Conservation (phyloP, 176 grass and related monocot species). For the Lolium perenne region DNA sequence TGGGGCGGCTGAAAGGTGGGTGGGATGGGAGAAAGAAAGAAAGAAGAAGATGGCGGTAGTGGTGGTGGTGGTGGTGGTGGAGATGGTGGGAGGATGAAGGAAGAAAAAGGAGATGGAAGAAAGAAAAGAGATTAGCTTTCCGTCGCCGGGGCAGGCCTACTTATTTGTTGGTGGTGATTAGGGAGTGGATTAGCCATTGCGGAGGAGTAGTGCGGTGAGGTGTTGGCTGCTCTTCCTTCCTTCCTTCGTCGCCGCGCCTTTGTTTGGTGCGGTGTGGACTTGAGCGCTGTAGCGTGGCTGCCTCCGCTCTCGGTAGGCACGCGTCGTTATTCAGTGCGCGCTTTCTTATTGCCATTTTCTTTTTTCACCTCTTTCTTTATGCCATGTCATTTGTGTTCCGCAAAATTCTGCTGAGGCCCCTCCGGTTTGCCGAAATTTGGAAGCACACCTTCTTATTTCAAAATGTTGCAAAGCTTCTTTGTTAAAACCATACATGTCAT, state of each 20-base stretch:
- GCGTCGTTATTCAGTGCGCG: slow-evolving; percentile 18
- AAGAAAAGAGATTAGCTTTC: slow-evolving; percentile 41
- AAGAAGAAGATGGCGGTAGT: slow-evolving; percentile 37
- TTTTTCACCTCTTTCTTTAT: neutral
- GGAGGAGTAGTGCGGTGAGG: slow-evolving; percentile 13
- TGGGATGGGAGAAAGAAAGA: slow-evolving; percentile 31
- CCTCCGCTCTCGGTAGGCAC: neutral
- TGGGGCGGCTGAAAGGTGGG: slow-evolving; percentile 9
- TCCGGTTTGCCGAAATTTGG: neutral
- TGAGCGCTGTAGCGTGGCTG: slow-evolving; percentile 14
- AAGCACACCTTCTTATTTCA: too few species aligned
- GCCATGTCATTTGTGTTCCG: neutral
- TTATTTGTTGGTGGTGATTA: slow-evolving; percentile 60
- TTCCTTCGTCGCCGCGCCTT: slow-evolving; percentile 18
- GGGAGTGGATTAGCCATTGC: slow-evolving; percentile 42
- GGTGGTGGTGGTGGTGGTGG: slow-evolving; percentile 22
- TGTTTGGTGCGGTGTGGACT: slow-evolving; percentile 43
- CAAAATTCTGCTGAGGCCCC: neutral
- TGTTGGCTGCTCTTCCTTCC: slow-evolving; percentile 8
- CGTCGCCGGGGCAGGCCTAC: slow-evolving; percentile 44
- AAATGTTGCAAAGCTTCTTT: too few species aligned
- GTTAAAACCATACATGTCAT: too few species aligned
- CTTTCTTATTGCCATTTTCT: neutral
- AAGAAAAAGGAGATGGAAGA: slow-evolving; percentile 13
- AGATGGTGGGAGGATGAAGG: slow-evolving; percentile 15